phyloP scores from a whole-genome alignment of 176 grass and related monocot species.

The Cenchrus fungigraminus region DNA sequence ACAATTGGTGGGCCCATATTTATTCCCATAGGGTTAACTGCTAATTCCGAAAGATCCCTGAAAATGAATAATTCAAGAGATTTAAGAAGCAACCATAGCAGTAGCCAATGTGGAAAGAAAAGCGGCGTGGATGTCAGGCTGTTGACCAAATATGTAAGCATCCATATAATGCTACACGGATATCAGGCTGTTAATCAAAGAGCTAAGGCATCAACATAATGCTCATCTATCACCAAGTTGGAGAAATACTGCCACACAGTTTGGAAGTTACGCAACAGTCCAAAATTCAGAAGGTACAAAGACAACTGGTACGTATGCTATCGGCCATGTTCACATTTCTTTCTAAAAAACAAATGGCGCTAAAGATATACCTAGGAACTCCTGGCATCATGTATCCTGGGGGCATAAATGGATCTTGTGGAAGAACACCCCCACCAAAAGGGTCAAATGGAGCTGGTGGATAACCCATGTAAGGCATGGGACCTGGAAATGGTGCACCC shows the following conservation, averaged over 20 bases:
- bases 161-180: background rate
- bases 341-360: constrained; percentile 20
- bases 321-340: constrained; percentile 18
- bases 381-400: constrained; percentile 86
- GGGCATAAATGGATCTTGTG: constrained; percentile 88
- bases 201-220: constrained; percentile 22
- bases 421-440: constrained; percentile 65
- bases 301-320: constrained; percentile 11
- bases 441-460: constrained; percentile 77
- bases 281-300: constrained; percentile 26
- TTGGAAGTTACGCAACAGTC: constrained; percentile 11
- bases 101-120: constrained; percentile 13
- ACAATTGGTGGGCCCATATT: constrained; percentile 74
- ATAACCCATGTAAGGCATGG: constrained; percentile 86
- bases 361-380: constrained; percentile 74
- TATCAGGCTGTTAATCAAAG: constrained; percentile 3
- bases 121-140: background rate
- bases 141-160: constrained; percentile 18
- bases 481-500: constrained; percentile 69
- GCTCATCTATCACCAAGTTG: constrained; percentile 11
- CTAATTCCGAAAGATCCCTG: constrained; percentile 92
- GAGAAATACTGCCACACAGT: constrained; percentile 32
- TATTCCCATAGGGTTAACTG: constrained; percentile 74
- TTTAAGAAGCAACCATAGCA: constrained; percentile 27
- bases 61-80: constrained; percentile 43